These are phyloP conservation scores for Trichoderma harzianum DNA, from an alignment of 2,329 filamentous ascomycete genomes.

Conservation along the genomic window DNA sequence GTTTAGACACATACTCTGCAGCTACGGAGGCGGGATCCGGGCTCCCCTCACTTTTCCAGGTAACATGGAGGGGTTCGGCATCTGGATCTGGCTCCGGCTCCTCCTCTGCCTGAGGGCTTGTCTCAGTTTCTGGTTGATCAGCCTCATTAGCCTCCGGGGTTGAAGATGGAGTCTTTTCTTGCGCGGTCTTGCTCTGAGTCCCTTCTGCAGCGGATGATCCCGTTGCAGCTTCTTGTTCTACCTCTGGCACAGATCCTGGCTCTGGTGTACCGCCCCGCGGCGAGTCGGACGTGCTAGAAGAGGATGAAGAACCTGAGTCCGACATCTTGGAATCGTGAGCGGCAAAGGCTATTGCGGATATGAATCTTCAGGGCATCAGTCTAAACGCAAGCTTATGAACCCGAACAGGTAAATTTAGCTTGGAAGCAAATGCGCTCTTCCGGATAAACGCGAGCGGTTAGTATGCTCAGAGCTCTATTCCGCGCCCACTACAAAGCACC, in stretches of 20 bases:
- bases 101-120: background rate
- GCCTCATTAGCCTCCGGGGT: background rate
- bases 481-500: background rate
- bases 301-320: conserved; percentile 14
- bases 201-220: background rate
- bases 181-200: background rate
- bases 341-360: background rate
- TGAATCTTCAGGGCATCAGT: background rate
- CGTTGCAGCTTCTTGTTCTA: background rate
- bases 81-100: conserved; percentile 6
- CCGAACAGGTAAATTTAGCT: background rate
- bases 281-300: conserved; percentile 6
- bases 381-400: background rate
- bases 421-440: background rate
- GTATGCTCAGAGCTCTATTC: background rate
- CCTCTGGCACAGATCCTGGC: background rate
- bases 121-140: background rate
- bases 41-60: background rate
- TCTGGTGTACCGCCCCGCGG: conserved; percentile 4
- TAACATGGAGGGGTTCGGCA: conserved; percentile 16
- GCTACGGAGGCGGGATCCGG: background rate
- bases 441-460: background rate
- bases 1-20: conserved; percentile 9
- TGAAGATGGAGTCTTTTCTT: background rate
- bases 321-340: conserved; percentile 3